A percentile compares a stretch with the other conserved stretches of the same genome.
Evolutionary conservation across 306 rosid species (phyloP).

Genomic region (Sicyos edulis): DNA sequence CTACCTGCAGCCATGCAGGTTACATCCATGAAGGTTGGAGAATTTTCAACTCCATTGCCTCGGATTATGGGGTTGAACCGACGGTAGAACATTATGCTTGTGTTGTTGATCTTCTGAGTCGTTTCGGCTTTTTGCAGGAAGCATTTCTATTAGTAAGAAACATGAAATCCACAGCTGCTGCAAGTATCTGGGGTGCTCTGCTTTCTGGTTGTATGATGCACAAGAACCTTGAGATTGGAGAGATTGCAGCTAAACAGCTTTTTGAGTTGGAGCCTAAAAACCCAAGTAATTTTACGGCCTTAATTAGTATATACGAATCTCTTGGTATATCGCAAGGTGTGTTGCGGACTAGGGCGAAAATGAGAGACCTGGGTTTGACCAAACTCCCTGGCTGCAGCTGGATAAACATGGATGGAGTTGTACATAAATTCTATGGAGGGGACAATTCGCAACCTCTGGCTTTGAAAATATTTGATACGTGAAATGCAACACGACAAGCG

Average conservation of each 20-base stretch:
- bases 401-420: constrained; percentile 40
- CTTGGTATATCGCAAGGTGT: constrained; percentile 28
- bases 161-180: constrained; percentile 32
- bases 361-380: constrained; percentile 46
- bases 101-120: constrained; percentile 63
- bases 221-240: constrained; percentile 61
- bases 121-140: constrained; percentile 49
- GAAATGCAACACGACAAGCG: constrained; percentile 28
- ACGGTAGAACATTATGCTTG: constrained; percentile 66
- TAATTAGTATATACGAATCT: constrained; percentile 50
- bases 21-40: constrained; percentile 46
- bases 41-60: constrained; percentile 41
- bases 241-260: constrained; percentile 52
- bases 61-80: constrained; percentile 44
- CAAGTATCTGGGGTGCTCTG: constrained; percentile 76
- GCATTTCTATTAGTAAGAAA: constrained; percentile 41
- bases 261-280: constrained; percentile 60
- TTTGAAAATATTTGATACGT: constrained; percentile 27
- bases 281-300: constrained; percentile 56
- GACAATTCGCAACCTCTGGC: constrained; percentile 40
- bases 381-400: constrained; percentile 71
- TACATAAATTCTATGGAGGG: constrained; percentile 45
- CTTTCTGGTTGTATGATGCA: constrained; percentile 65
- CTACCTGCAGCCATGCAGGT: constrained; percentile 67
- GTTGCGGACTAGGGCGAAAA: constrained; percentile 36